phyloP scores from a whole-genome alignment of 768 basidiomycete genomes.

The Russula earlei region DNA sequence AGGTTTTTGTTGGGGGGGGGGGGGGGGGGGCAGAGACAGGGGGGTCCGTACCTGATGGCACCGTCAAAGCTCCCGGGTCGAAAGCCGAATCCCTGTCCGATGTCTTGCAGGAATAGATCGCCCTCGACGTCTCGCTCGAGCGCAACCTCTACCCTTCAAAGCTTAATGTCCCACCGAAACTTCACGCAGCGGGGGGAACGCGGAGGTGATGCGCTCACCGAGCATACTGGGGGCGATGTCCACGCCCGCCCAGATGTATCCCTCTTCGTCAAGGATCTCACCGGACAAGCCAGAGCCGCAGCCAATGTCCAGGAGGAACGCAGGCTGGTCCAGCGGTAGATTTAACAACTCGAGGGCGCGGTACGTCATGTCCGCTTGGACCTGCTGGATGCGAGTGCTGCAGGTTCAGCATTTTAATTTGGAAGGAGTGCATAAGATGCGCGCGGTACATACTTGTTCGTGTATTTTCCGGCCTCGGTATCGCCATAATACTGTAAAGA shows the following conservation, averaged over 20 bases:
- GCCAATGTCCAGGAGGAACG: conserved; percentile 89
- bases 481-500: conserved; percentile 89
- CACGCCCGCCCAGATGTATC: conserved; percentile 86
- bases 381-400: conserved; percentile 91
- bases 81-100: conserved; percentile 96
- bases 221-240: conserved; percentile 98
- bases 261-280: conserved; percentile 91
- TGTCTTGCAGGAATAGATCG: conserved; percentile 93
- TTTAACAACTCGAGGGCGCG: conserved; percentile 87
- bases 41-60: conserved; percentile 68
- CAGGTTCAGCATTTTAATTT: background rate
- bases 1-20: background rate
- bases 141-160: conserved; percentile 67
- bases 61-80: conserved; percentile 96
- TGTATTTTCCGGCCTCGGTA: conserved; percentile 91
- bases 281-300: conserved; percentile 96
- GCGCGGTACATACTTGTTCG: conserved; percentile 56
- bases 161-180: background rate
- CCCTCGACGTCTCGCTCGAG: conserved; percentile 93
- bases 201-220: conserved; percentile 39
- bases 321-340: conserved; percentile 68
- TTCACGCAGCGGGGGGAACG: background rate
- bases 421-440: background rate
- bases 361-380: conserved; percentile 97
- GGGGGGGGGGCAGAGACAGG: background rate